Conservation (phyloP, 352 stramenopile species). For the Pythium phragmitis region DNA sequence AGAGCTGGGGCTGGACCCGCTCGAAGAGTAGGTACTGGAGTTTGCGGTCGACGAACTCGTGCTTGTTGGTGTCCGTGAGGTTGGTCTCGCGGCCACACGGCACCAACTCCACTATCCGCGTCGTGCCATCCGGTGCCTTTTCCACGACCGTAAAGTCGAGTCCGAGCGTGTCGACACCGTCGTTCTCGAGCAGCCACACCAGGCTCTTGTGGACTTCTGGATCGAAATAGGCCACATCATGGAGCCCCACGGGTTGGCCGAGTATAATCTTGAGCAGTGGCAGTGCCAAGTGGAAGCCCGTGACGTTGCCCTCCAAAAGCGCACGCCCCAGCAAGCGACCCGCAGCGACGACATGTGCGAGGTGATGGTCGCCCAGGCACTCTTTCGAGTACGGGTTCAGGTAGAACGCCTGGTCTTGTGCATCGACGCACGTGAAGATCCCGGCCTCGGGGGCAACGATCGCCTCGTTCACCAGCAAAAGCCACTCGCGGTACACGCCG, state of each 20-base stretch:
- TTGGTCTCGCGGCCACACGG: constrained; percentile 54
- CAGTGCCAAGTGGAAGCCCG: constrained; percentile 93
- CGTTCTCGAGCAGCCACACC: constrained; percentile 63
- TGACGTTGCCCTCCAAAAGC: constrained; percentile 91
- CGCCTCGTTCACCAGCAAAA: constrained; percentile 69
- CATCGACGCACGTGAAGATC: constrained; percentile 54
- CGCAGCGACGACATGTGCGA: constrained; percentile 59
- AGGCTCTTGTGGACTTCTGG: constrained; percentile 61
- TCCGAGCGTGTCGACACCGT: constrained; percentile 49
- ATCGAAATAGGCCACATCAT: constrained; percentile 91
- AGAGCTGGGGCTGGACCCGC: constrained; percentile 88
- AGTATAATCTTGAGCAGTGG: constrained; percentile 98
- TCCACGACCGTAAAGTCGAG: constrained; percentile 65
- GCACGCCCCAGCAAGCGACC: constrained; percentile 59
- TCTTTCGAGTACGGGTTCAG: constrained; percentile 64
- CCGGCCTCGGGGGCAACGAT: constrained; percentile 46
- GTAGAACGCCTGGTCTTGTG: constrained; percentile 51
- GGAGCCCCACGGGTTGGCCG: constrained; percentile 92
- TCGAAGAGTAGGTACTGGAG: constrained; percentile 94
- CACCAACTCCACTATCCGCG: constrained; percentile 51
- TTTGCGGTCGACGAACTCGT: constrained; percentile 91
- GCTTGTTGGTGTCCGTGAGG: constrained; percentile 95
- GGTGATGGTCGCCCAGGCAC: constrained; percentile 66
- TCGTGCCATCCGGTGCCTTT: constrained; percentile 22
- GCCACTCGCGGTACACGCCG: constrained; percentile 87